Conservation (phyloP, 495 filamentous ascomycete species). For the Chaetomidium leptoderma region DNA sequence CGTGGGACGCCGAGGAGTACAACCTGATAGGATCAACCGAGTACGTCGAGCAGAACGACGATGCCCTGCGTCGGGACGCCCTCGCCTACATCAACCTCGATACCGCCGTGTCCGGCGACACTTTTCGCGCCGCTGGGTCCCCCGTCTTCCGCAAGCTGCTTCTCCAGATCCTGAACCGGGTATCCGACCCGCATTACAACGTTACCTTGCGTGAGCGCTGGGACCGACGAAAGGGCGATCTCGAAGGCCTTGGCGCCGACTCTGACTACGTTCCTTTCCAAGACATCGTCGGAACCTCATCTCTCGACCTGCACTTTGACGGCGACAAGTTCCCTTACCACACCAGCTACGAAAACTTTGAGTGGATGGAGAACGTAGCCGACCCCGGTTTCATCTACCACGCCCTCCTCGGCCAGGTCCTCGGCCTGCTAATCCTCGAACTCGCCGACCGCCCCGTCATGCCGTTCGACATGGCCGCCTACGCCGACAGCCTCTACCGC, state of each 20-base stretch:
- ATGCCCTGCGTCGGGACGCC: constrained; percentile 65
- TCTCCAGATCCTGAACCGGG: constrained; percentile 64
- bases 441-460: constrained; percentile 74
- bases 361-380: constrained; percentile 73
- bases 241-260: constrained; percentile 71
- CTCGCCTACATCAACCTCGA: constrained; percentile 92
- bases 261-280: constrained; percentile 92
- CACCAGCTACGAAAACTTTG: constrained; percentile 83
- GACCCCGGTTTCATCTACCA: constrained; percentile 86
- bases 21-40: constrained; percentile 94
- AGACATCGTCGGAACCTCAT: constrained; percentile 85
- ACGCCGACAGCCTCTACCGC: constrained; percentile 52
- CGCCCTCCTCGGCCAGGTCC: constrained; percentile 69
- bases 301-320: constrained; percentile 78
- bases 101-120: constrained; percentile 67
- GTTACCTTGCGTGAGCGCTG: constrained; percentile 70
- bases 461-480: constrained; percentile 71
- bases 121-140: constrained; percentile 71
- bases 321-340: constrained; percentile 67
- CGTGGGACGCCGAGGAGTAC: constrained; percentile 92
- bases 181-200: constrained; percentile 68
- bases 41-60: constrained; percentile 86
- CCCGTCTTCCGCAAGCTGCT: constrained; percentile 72
- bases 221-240: constrained; percentile 58
- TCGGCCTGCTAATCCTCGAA: constrained; percentile 79